Conservation (phyloP, 1,284 basidiomycete species). For the Trichosporon ovoides region DNA sequence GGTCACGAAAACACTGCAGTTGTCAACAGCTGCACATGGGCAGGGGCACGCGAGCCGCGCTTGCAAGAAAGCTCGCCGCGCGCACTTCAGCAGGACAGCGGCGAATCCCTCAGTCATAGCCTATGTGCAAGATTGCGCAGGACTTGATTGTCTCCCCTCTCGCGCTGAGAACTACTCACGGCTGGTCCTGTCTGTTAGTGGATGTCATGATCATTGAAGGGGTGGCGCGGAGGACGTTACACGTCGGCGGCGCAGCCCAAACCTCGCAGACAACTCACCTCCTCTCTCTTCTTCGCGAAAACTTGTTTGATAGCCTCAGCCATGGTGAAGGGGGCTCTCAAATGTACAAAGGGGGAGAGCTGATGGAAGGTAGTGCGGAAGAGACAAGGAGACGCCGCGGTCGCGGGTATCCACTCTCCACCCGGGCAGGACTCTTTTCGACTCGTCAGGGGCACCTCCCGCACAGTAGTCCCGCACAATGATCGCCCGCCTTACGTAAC, state of each 20-base stretch:
- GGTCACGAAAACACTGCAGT: conserved; percentile 69
- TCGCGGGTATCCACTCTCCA: not conserved
- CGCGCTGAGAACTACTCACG: conserved; percentile 25
- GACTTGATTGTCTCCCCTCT: too few species aligned
- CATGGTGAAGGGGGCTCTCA: conserved; percentile 52
- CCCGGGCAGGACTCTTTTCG: conserved; percentile 1
- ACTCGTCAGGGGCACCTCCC: not conserved
- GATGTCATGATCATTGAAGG: not conserved
- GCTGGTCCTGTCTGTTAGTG: conserved; percentile 30
- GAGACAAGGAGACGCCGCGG: not conserved
- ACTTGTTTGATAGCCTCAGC: conserved; percentile 64
- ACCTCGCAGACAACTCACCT: conserved; percentile 51
- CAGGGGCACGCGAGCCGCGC: not conserved
- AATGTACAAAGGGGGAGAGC: not conserved
- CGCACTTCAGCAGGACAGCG: not conserved
- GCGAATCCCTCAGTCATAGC: too few species aligned
- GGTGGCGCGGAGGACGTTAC: not conserved
- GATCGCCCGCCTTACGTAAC: not conserved
- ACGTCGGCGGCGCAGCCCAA: not conserved
- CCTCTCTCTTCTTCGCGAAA: conserved; percentile 64
- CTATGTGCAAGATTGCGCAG: too few species aligned
- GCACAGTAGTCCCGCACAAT: not conserved
- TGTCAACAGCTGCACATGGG: not conserved
- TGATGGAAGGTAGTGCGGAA: not conserved
- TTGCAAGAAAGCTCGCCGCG: not conserved